Percentiles rank a stretch among this genome's conserved stretches.
Evolutionary conservation across 768 basidiomycete genomes (phyloP).

Genomic region (Suillus subalutaceus): DNA sequence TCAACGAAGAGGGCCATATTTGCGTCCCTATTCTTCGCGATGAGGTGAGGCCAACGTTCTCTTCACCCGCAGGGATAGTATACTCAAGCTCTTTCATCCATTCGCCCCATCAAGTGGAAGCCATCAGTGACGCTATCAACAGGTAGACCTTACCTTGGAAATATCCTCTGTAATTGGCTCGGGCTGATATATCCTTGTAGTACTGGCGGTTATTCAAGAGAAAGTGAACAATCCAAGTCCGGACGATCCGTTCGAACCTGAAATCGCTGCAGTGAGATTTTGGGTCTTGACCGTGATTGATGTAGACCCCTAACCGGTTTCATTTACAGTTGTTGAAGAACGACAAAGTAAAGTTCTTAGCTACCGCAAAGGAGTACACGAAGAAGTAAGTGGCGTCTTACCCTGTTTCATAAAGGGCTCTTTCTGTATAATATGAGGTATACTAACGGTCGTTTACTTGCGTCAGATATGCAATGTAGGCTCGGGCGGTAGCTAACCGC

Average conservation of each 20-base stretch:
- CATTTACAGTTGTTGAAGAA: slow-evolving; percentile 67
- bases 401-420: slow-evolving; percentile 2
- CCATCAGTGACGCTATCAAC: slow-evolving; percentile 75
- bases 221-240: slow-evolving; percentile 88
- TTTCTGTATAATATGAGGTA: slow-evolving; percentile 11
- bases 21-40: slow-evolving; percentile 85
- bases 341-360: slow-evolving; percentile 72
- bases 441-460: neutral
- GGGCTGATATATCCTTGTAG: slow-evolving; percentile 38
- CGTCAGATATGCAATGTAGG: slow-evolving; percentile 2
- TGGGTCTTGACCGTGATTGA: neutral
- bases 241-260: slow-evolving; percentile 88
- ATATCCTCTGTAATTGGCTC: neutral
- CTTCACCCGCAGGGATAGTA: slow-evolving; percentile 1
- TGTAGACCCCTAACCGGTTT: slow-evolving; percentile 11
- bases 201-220: slow-evolving; percentile 76
- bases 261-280: slow-evolving; percentile 76
- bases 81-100: slow-evolving; percentile 8
- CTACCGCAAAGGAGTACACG: slow-evolving; percentile 81
- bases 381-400: slow-evolving; percentile 61
- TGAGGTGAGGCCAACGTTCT: slow-evolving; percentile 53
- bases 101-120: slow-evolving; percentile 66
- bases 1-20: slow-evolving; percentile 86
- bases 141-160: slow-evolving; percentile 41
- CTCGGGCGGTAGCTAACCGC: neutral